Evolutionary conservation across 345 rosid species (phyloP).

Genomic region (Euphorbia peplus): DNA sequence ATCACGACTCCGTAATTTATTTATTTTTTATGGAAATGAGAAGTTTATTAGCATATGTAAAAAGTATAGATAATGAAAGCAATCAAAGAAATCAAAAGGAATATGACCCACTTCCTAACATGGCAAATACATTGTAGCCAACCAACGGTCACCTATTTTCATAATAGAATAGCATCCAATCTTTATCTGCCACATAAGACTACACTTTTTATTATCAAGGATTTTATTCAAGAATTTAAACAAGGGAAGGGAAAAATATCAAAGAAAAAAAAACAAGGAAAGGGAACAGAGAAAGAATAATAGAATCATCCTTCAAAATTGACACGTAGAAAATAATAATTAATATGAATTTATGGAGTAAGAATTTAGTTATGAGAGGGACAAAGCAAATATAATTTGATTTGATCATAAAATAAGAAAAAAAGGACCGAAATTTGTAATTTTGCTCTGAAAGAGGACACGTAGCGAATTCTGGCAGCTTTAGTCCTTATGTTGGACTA

Average conservation of each 20-base stretch:
- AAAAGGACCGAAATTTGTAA: not conserved
- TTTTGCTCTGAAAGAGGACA: not conserved
- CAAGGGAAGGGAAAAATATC: too few species aligned
- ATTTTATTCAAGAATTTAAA: not conserved
- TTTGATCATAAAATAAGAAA: not conserved
- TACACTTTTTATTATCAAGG: not conserved
- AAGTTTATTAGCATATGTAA: too few species aligned
- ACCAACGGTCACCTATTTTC: not conserved
- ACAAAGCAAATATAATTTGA: not conserved
- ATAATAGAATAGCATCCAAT: not conserved
- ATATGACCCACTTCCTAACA: not conserved
- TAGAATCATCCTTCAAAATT: not conserved
- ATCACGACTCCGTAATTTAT: too few species aligned
- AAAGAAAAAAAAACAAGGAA: too few species aligned
- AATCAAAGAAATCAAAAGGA: not conserved
- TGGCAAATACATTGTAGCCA: not conserved
- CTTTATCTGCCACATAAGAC: too few species aligned
- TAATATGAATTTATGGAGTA: not conserved
- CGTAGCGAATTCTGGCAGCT: not conserved
- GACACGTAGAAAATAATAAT: not conserved
- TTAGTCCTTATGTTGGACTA: not conserved
- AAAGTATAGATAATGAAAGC: not conserved
- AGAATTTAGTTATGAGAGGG: not conserved
- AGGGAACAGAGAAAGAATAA: not conserved
- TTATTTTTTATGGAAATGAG: too few species aligned